Evolutionary conservation across 179 eudicot species (phyloP).

Genomic region (Pouteria campechiana): DNA sequence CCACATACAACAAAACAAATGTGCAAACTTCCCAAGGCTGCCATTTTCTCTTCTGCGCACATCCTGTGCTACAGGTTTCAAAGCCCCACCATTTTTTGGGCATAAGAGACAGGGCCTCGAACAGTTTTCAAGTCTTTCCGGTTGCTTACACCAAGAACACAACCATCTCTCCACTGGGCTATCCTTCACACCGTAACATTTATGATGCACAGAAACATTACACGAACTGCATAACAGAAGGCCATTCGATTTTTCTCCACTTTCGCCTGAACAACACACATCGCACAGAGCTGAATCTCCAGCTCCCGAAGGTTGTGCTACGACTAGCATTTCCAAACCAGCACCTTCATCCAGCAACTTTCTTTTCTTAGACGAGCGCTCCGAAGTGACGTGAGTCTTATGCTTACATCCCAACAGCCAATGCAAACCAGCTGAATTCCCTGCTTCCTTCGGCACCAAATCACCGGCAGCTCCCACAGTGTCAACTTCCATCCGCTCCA

Average conservation of each 20-base stretch:
- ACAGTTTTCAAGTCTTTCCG: conserved; percentile 5
- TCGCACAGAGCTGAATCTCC: conserved; percentile 62
- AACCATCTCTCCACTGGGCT: conserved; percentile 48
- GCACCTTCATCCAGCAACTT: conserved; percentile 75
- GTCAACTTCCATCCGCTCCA: conserved; percentile 31
- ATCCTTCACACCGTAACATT: conserved; percentile 83
- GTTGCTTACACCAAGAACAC: conserved; percentile 79
- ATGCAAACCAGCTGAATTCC: conserved; percentile 40
- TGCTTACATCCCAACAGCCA: conserved; percentile 92
- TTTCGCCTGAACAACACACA: conserved; percentile 73
- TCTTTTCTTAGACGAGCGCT: conserved; percentile 80
- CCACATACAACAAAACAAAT: conserved; percentile 92
- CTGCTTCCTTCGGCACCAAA: conserved; percentile 13
- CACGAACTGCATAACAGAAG: conserved; percentile 67
- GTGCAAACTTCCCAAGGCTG: conserved; percentile 46
- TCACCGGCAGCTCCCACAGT: conserved; percentile 14
- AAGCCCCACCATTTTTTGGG: conserved; percentile 74
- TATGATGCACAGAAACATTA: conserved; percentile 69
- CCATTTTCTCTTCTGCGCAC: conserved; percentile 24
- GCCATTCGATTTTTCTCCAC: conserved; percentile 53
- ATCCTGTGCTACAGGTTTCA: conserved; percentile 47
- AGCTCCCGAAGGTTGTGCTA: conserved; percentile 50
- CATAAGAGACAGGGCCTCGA: conserved; percentile 72
- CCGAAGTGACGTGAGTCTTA: conserved; percentile 62
- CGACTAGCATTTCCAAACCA: conserved; percentile 72